Conservation (phyloP, 345 rosid genomes). For the Pseudoturritis turrita region DNA sequence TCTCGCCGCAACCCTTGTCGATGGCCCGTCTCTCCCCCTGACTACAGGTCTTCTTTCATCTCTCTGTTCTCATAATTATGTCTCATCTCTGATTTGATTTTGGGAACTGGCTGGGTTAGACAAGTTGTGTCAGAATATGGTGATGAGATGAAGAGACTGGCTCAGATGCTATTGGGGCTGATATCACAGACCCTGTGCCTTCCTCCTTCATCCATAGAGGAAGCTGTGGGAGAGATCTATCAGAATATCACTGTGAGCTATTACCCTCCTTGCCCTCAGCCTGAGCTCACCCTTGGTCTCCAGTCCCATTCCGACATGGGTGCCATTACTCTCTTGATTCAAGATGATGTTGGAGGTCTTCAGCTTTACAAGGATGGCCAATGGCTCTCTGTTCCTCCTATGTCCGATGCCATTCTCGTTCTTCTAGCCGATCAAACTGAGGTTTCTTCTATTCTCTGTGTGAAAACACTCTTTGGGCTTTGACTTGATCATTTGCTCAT, state of each 20-base stretch:
- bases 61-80: neutral
- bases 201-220: slow-evolving; percentile 45
- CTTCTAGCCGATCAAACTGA: slow-evolving; percentile 80
- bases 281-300: slow-evolving; percentile 82
- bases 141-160: slow-evolving; percentile 56
- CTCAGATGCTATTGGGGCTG: slow-evolving; percentile 50
- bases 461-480: too few species aligned
- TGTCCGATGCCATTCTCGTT: slow-evolving; percentile 61
- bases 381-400: slow-evolving; percentile 65
- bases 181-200: slow-evolving; percentile 68
- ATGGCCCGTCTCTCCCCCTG: slow-evolving; percentile 70
- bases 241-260: slow-evolving; percentile 86
- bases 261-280: slow-evolving; percentile 92
- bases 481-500: too few species aligned
- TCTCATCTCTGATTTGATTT: neutral
- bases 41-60: slow-evolving; percentile 46
- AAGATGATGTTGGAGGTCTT: slow-evolving; percentile 81
- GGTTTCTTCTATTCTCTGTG: slow-evolving; percentile 37
- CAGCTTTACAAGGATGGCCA: slow-evolving; percentile 60
- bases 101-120: slow-evolving; percentile 22
- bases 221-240: slow-evolving; percentile 65
- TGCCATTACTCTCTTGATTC: slow-evolving; percentile 71
- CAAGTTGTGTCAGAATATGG: slow-evolving; percentile 54
- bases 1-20: slow-evolving; percentile 62
- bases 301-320: slow-evolving; percentile 91